These are phyloP conservation scores for Cetraspora pellucida DNA, from an alignment of 192 early-diverging fungal genomes.

Conservation along the genomic window DNA sequence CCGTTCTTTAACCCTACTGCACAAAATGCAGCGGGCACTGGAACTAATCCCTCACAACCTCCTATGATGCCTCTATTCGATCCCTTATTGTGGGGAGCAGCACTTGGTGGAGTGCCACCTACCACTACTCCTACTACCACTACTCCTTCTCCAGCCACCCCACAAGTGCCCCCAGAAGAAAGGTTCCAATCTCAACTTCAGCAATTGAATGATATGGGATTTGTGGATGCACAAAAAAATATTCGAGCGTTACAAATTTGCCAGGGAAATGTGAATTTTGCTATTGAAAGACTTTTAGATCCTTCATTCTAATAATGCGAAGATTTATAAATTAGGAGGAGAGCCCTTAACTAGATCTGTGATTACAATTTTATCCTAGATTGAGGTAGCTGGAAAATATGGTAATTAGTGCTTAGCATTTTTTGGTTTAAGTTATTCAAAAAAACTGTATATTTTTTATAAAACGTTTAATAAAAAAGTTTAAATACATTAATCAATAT, in stretches of 20 bases:
- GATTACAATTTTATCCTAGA: too few relatives aligned
- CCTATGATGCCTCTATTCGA: slow-evolving; percentile 21
- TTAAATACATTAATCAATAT: too few relatives aligned
- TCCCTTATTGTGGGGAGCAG: slow-evolving; percentile 40
- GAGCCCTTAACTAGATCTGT: too few relatives aligned
- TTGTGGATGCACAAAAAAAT: slow-evolving; percentile 87
- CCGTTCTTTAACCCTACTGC: slow-evolving; percentile 42
- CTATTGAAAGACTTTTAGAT: slow-evolving; percentile 67
- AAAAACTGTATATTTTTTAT: too few relatives aligned
- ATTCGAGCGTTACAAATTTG: slow-evolving; percentile 82
- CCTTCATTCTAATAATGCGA: background rate
- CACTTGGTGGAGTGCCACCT: slow-evolving; percentile 38
- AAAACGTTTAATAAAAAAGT: too few relatives aligned
- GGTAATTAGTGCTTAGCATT: too few relatives aligned
- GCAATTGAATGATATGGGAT: slow-evolving; percentile 94
- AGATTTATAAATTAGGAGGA: too few relatives aligned
- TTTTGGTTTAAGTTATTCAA: too few relatives aligned
- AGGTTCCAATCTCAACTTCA: slow-evolving; percentile 78
- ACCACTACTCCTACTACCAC: slow-evolving; percentile 42
- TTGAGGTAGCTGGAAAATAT: too few relatives aligned
- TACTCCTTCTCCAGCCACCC: slow-evolving; percentile 22
- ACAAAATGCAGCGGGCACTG: slow-evolving; percentile 32
- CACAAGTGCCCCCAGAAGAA: slow-evolving; percentile 61
- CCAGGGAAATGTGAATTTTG: slow-evolving; percentile 89
- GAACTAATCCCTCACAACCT: slow-evolving; percentile 31